Conservation (phyloP, 1,284 basidiomycete species). For the Leucoagaricus sp. region DNA sequence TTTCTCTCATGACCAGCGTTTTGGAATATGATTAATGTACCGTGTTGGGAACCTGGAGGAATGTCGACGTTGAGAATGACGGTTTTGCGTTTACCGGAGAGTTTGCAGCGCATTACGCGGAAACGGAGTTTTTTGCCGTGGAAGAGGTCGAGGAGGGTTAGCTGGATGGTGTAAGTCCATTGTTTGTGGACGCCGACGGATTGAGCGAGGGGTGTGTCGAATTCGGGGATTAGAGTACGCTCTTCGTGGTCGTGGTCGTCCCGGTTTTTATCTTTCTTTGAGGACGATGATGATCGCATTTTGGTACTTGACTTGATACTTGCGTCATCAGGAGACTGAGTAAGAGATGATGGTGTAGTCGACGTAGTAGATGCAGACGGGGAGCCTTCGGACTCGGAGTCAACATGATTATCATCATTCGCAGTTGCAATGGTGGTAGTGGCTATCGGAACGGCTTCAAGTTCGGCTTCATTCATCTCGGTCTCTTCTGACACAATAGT, state of each 20-base stretch:
- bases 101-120: constrained; percentile 71
- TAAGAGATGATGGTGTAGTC: not conserved
- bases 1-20: constrained; percentile 77
- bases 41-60: constrained; percentile 68
- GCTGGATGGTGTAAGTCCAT: constrained; percentile 70
- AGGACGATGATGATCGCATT: not conserved
- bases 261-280: not conserved
- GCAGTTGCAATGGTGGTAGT: not conserved
- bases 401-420: too few relatives aligned
- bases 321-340: not conserved
- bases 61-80: constrained; percentile 77
- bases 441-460: not conserved
- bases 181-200: constrained; percentile 33
- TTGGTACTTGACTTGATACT: not conserved
- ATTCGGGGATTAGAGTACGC: constrained; percentile 10
- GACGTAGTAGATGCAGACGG: not conserved
- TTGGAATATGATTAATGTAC: constrained; percentile 80
- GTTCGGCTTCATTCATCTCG: not conserved
- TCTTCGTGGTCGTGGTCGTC: not conserved
- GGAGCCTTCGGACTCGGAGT: not conserved
- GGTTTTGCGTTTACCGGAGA: constrained; percentile 66
- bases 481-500: not conserved
- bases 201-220: constrained; percentile 26
- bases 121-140: constrained; percentile 79
- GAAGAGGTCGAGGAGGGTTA: constrained; percentile 87